Base-by-base conservation (phyloP, 148 eudicot genomes). In the Silene uniflora region DNA sequence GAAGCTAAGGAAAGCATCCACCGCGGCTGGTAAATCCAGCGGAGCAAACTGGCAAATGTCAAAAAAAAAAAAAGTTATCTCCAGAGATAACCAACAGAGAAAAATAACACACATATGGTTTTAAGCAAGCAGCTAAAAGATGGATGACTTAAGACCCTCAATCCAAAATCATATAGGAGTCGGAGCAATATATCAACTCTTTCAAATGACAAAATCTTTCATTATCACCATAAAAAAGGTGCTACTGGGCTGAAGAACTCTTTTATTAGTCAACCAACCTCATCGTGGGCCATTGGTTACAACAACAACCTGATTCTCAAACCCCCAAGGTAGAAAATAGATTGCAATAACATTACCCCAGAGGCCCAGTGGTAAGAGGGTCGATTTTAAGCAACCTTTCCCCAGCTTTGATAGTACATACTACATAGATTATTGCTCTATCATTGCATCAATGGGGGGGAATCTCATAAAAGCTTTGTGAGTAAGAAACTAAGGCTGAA, bases 1-100 rank as follows among this genome's bases (percentile, higher is more conserved):
- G 71, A 90, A 86, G 75, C 83, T 84, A 78, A 95, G 90, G 74
- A 95, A 95, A 79, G 88, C 82, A 84, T 90, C 93, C 85, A 95
- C 82, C 59, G 82, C 84, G 78, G 84, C 76, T 73, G 99, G 99
- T 62, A 84, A 73, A 74, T 95, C 99, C 69, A 95, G 80, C 27
- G 99, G 99, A 25, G 99, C 88, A 91, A 95, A 95, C 99, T 95
- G 87, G 75, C 29, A 75, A 73, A 56, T 47, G 19, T 27, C 47
- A 25, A 39, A 18, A 75, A 35, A 75, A 58, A 17, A 75, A 32
- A 75, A n/a, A n/a, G n/a, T 44, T 27, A 7, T 80, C 7, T 0
- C 42, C 13, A 71, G 46, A 14, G 46, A 49, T 14, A 14, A 46
- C 72, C 6, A 32, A 32, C 35, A 71, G 32, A 62, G 12, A 55